Percentiles rank a stretch among this genome's conserved stretches.
Evolutionary conservation across 1,284 basidiomycete species (phyloP).

Genomic region (Pisolithus thermaeus): DNA sequence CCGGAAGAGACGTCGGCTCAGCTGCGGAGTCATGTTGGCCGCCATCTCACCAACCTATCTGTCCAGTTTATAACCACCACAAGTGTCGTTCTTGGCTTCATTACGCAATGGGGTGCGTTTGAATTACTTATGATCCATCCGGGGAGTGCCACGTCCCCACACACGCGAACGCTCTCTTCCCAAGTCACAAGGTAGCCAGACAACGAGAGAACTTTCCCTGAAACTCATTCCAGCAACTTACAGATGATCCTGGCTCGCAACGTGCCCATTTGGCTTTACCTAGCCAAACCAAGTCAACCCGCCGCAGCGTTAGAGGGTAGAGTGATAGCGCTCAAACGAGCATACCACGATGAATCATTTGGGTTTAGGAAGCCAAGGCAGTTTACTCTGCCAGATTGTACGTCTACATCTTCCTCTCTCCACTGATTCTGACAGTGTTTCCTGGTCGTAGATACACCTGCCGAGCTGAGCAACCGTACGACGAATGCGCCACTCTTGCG

Average conservation of each 20-base stretch:
- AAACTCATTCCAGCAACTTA: neutral
- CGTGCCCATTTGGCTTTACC: conserved; percentile 6
- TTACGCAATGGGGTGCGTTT: neutral
- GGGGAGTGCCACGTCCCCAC: too few relatives aligned
- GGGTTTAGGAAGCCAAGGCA: conserved; percentile 66
- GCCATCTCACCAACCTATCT: too few relatives aligned
- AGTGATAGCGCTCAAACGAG: conserved; percentile 21
- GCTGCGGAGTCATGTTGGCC: too few relatives aligned
- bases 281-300: conserved; percentile 1
- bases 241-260: conserved; percentile 6
- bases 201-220: neutral
- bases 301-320: conserved; percentile 7
- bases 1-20: too few relatives aligned
- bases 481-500: conserved; percentile 75
- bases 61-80: too few relatives aligned
- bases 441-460: conserved; percentile 52
- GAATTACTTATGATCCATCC: neutral
- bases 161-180: too few relatives aligned
- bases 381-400: conserved; percentile 73
- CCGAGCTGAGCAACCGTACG: conserved; percentile 71
- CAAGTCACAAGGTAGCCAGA: too few relatives aligned
- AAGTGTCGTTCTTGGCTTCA: neutral
- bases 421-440: neutral
- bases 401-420: conserved; percentile 24
- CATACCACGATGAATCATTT: conserved; percentile 80